A percentile compares a stretch with the other conserved stretches of the same genome.
phyloP scores from a whole-genome alignment of 768 basidiomycete genomes.

The Hydnum rufescens region DNA sequence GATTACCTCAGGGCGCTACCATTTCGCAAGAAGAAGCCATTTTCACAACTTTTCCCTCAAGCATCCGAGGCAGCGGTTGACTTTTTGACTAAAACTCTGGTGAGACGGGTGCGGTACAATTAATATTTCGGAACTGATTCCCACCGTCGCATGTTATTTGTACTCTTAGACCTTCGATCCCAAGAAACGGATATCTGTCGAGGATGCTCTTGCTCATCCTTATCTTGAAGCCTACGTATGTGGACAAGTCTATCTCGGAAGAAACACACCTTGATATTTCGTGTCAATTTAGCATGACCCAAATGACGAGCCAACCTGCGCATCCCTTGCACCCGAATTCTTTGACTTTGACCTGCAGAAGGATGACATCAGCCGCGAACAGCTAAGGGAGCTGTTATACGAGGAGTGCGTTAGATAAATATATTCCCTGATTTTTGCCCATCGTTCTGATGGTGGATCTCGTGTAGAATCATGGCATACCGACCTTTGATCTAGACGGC shows the following conservation, averaged over 20 bases:
- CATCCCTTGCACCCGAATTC: slow-evolving; percentile 52
- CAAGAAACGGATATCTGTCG: slow-evolving; percentile 69
- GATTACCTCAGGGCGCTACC: slow-evolving; percentile 92
- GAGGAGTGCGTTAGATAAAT: background rate
- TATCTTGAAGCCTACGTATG: slow-evolving; percentile 44
- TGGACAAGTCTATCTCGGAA: background rate
- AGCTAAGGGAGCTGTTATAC: slow-evolving; percentile 12
- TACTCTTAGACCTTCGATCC: slow-evolving; percentile 79
- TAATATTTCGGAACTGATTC: too few relatives aligned
- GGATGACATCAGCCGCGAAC: slow-evolving; percentile 18
- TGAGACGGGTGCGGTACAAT: too few relatives aligned
- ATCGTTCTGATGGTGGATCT: background rate
- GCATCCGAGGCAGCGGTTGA: slow-evolving; percentile 60
- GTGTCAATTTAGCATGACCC: slow-evolving; percentile 69
- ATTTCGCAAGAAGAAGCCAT: slow-evolving; percentile 73
- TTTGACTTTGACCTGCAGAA: slow-evolving; percentile 47
- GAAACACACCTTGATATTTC: background rate
- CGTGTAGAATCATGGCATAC: background rate
- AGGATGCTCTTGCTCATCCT: slow-evolving; percentile 72
- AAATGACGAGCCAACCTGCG: slow-evolving; percentile 70
- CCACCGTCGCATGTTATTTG: too few relatives aligned
- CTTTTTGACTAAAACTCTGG: slow-evolving; percentile 59
- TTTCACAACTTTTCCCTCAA: slow-evolving; percentile 75
- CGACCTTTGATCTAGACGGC: background rate
- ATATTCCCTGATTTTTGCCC: background rate